Conservation (phyloP, 2,329 filamentous ascomycete genomes). For the Colletotrichum abscissum region DNA sequence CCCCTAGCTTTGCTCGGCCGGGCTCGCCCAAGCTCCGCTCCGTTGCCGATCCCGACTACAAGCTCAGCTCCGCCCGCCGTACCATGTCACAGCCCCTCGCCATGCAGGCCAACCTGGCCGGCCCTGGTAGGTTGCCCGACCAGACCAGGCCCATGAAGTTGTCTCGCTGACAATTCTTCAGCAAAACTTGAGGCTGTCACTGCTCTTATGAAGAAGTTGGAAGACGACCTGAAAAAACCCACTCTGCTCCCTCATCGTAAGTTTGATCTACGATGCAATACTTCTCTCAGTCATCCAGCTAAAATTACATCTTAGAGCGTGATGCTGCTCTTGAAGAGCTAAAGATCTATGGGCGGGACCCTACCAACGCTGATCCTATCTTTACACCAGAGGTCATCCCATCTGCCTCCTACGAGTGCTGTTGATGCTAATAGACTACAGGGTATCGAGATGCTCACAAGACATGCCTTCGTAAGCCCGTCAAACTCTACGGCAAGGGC, state of each 20-base stretch:
- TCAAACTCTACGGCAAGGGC: constrained; percentile 75
- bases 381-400: constrained; percentile 78
- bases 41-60: not conserved
- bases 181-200: constrained; percentile 77
- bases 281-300: constrained; percentile 67
- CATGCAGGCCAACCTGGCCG: constrained; percentile 26
- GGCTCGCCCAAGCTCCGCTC: not conserved
- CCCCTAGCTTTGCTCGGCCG: not conserved
- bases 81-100: constrained; percentile 26
- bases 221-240: constrained; percentile 69
- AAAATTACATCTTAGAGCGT: constrained; percentile 62
- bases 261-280: constrained; percentile 64
- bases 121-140: constrained; percentile 9
- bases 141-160: too few species aligned
- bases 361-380: constrained; percentile 80
- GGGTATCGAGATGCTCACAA: constrained; percentile 79
- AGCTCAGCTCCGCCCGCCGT: not conserved
- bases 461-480: constrained; percentile 77
- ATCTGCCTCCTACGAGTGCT: not conserved
- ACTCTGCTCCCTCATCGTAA: constrained; percentile 57
- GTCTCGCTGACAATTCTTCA: constrained; percentile 46
- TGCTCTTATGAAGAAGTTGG: constrained; percentile 70
- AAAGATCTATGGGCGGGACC: constrained; percentile 82
- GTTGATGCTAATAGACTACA: constrained; percentile 48
- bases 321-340: constrained; percentile 73